Base-by-base conservation (phyloP, 805 yeast species). In the Saccharomyces kudriavzevii region DNA sequence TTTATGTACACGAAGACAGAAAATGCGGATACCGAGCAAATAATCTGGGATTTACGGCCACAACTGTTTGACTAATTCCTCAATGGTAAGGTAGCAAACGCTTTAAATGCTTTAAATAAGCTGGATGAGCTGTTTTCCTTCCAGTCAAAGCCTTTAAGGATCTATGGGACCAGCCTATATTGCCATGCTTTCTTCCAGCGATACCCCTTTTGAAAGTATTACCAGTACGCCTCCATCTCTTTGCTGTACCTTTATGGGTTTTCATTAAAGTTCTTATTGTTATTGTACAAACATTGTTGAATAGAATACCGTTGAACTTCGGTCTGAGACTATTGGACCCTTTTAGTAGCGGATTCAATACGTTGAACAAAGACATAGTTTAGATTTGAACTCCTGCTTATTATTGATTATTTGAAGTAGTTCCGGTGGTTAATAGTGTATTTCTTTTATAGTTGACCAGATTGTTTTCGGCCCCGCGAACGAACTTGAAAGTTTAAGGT, bases 181-280 rank as follows among this genome's bases (percentile, higher is more conserved):
- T 91, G 50, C 97, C 97, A 68, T 91, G 97, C 60, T 87, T 86
- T 74, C 96, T 81, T 10, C 96, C 96, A 22, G 95, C 86, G 61
- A 83, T 81, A 57, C 78, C 91, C 66, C 89, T 74, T 61, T 83
- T 79, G 70, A 76, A 84, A n/a, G 81, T 79, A 47, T 74, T 74
- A 1, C 87, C 89, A 4, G 87, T 85, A 63, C 82, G 83, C 67
- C 85, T 80, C 83, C 94, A 88, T 72, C 97, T 80, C 67, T 87
- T 89, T 49, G 90, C 90, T 5, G 95, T 85, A 26, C 95, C 89
- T 66, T 89, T 84, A 67, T 89, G 94, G 2, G 96, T 83, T 69
- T 89, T 87, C 78, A 84, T 82, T 49, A 66, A 46, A 9, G 66
- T 67, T 61, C 77, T 70, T 11, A 66, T 59, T 27, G 69, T 56